Conservation (phyloP, 2,329 filamentous ascomycete genomes). For the Apiospora arundinis region DNA sequence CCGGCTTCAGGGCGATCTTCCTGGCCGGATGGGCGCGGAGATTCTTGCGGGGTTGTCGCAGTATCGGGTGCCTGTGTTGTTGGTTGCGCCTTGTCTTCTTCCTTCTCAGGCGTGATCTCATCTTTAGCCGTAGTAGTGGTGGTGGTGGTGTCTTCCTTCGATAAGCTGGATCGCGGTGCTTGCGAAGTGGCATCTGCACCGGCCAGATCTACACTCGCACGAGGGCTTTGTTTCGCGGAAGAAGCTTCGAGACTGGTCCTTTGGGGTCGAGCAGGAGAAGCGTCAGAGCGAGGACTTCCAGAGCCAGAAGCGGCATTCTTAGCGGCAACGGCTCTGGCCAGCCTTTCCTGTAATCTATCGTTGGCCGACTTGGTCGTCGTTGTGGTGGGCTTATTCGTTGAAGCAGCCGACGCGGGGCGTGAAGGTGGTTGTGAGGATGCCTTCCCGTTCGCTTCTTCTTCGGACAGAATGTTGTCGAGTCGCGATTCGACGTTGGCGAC, state of each 20-base stretch:
- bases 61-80: conserved; percentile 17
- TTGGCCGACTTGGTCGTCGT: conserved; percentile 70
- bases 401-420: conserved; percentile 28
- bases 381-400: conserved; percentile 27
- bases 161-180: conserved; percentile 30
- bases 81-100: not conserved
- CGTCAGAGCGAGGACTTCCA: conserved; percentile 47
- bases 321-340: conserved; percentile 85
- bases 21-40: conserved; percentile 29
- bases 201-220: conserved; percentile 47
- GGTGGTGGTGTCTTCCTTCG: conserved; percentile 29
- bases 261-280: conserved; percentile 50
- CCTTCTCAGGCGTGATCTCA: conserved; percentile 16
- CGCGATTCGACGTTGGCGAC: conserved; percentile 93
- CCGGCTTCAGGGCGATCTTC: conserved; percentile 24
- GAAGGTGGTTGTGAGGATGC: conserved; percentile 42
- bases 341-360: conserved; percentile 85
- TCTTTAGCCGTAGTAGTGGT: not conserved
- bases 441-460: conserved; percentile 66
- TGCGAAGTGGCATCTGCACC: conserved; percentile 27
- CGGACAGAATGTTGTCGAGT: conserved; percentile 88
- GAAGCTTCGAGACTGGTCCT: conserved; percentile 33
- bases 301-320: conserved; percentile 54
- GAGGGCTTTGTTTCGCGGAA: conserved; percentile 47
- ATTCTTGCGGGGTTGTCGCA: conserved; percentile 21